Base-by-base conservation (phyloP, 768 basidiomycete species). In the Austroboletus eburneus region DNA sequence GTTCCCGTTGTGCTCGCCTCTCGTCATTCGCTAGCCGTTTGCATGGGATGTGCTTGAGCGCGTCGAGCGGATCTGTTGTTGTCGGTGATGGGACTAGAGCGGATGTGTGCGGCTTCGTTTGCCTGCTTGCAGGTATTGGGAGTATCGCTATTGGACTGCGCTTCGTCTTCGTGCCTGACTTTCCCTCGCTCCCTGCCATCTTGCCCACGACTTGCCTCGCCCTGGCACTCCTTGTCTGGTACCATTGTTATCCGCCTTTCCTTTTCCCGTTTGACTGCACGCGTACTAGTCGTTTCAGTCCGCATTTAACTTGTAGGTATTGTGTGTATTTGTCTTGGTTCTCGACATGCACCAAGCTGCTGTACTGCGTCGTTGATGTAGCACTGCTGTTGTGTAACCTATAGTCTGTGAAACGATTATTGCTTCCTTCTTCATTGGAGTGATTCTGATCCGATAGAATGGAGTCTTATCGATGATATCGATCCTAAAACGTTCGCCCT, bases 11-110 rank as follows among this genome's bases (percentile, higher is more conserved):
- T 30, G 60, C 54, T 62, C 50, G 59, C 65, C 50, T 50, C 46
- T 45, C 54, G 62, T 50, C 54, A 52, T 52, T 68, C 68, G 72
- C 73, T 62, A 74, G 72, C 63, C 70, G 68, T 59, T 39, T 52
- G 59, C 7, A 30, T 49, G 53, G 42, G 64, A 43, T 54, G 37
- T 17, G 53, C 49, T 66, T 54, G 61, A 64, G 61, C 50, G 55
- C 50, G 55, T 45, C 3, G 57, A 55, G 30, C 44, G 18, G 38
- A 40, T 46, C 22, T n/a, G 49, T 39, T 43, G 52, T 39, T 42
- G 52, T 46, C 39, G 51, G 35, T 34, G 22, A 37, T 43, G 56
- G 45, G 46, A 30, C 27, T n/a, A 14, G 46, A 52, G 48, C 45
- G 39, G 48, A 40, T 41, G 30, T 41, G 6, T 46, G n/a, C 46